These are phyloP conservation scores for Rhizophagus prolifer DNA, from an alignment of 192 early-diverging fungal genomes.

Conservation along the genomic window DNA sequence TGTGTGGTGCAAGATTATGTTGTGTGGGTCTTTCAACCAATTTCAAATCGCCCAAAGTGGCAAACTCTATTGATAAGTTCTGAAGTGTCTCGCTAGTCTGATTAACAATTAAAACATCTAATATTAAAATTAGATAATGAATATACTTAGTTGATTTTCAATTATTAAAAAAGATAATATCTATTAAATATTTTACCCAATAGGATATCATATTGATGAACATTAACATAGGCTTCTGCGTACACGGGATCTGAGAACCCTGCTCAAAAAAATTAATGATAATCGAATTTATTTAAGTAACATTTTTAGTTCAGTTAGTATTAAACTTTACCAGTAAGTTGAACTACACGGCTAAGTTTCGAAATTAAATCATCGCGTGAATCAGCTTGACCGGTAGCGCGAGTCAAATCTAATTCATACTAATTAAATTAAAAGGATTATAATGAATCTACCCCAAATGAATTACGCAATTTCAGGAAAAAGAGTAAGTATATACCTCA, in stretches of 20 bases:
- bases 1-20: slow-evolving; percentile 85
- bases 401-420: slow-evolving; percentile 88
- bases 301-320: neutral
- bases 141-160: neutral
- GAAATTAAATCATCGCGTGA: slow-evolving; percentile 79
- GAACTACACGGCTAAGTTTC: slow-evolving; percentile 91
- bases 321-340: slow-evolving; percentile 73
- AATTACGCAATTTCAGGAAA: neutral
- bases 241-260: slow-evolving; percentile 97
- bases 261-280: neutral
- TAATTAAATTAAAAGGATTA: slow-evolving; percentile 24
- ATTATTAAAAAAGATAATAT: neutral
- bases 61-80: slow-evolving; percentile 97
- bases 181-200: slow-evolving; percentile 51
- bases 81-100: slow-evolving; percentile 94
- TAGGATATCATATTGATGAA: slow-evolving; percentile 97
- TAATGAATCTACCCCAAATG: neutral
- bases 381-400: slow-evolving; percentile 75
- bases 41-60: slow-evolving; percentile 97
- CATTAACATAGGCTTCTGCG: slow-evolving; percentile 95
- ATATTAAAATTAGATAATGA: neutral
- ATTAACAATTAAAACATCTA: slow-evolving; percentile 95
- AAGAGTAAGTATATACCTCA: slow-evolving; percentile 43
- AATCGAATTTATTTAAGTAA: slow-evolving; percentile 9
- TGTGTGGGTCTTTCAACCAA: slow-evolving; percentile 91